Base-by-base conservation (phyloP, 1,284 basidiomycete species). In the Vanrija pseudolonga region DNA sequence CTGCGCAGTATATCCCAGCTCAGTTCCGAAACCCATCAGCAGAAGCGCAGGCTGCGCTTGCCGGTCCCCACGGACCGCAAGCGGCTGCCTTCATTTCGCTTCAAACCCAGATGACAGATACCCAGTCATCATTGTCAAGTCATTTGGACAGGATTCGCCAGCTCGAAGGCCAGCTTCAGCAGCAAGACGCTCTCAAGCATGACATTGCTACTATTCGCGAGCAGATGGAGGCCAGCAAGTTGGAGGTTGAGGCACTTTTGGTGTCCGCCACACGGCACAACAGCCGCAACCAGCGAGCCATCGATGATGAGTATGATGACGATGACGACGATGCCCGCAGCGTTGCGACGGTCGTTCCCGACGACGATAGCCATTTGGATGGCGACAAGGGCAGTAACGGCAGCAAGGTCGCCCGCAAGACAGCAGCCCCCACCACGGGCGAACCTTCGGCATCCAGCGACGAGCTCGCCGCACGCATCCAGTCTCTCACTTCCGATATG, bases 81-180 rank as follows among this genome's bases (percentile, higher is more conserved):
- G 73, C 71, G 2, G 71, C 69, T 15, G 72, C 76, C 4, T 74
- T 81, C 24, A 80, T 89, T n/a, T 74, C 78, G 20, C 82, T 98
- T 4, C 92, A 96, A 69, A 73, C 81, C 3, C 90, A 97, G 71
- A 82, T 98, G 15, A 83, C 83, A 46, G 89, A 93, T 50, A 96
- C 94, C 0, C 93, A 96, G 66, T 77, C 82, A 1, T 87, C 86
- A 0, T 81, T 98, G 17, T 82, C 86, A 1, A 80, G 77, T 15
- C 90, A 97, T 66, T 83, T 91, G 37, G 90, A 93, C 57, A 90
- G 92, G 76, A 87, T 96, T 56, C 84, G 86, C 42, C 82, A 85
- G 15, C 80, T 98, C 28, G 93, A 97, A 67, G 82, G 81, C 39
- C 81, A 96, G 45, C 82, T 89, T 0, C 73, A 74, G 23, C 92